Base-by-base conservation (phyloP, 1,284 basidiomycete genomes). In the Pseudozyma sp. region DNA sequence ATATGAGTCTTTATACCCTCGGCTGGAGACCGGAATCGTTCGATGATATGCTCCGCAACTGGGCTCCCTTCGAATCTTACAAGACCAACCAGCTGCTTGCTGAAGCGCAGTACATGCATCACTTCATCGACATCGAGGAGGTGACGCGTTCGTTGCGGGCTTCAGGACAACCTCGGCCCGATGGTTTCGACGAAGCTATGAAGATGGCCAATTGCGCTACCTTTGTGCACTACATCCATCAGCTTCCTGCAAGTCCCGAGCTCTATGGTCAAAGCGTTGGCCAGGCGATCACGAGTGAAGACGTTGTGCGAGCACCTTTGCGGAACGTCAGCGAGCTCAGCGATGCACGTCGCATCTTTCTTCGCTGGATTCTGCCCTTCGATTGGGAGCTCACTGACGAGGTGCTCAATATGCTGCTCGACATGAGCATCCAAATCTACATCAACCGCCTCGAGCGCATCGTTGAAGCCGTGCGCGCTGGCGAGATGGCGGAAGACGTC, bases 371-470 rank as follows among this genome's bases (percentile, higher is more conserved):
- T n/a, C 43, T 80, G 1, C 78, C 78, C 1, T 55, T 61, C 34
- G 50, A 64, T 7, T 65, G 65, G 60, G 48, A 62, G 4, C 48
- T 78, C 38, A 66, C 50, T 9, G 78, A 80, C 52, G 71, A 65
- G 36, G 60, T 77, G 25, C 63, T 80, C 47, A 63, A 56, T 56
- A 60, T 74, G 58, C 64, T 79, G 3, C 70, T 78, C 60, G 77
- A 78, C 50, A 69, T 80, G 56, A 79, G 73, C 65, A 79, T 78
- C n/a, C 74, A 80, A 49, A 74, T 80, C 58, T 75, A 68, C 59
- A 71, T 74, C 34, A 47, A 73, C 25, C 67, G 74, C 9, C 60
- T 78, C 52, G 66, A 72, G 18, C 57, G 64, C 5, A 59, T 70
- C 18, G 56, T 73, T 34, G 53, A 58, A 16, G 42, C 50, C 0